Evolutionary conservation across 2,329 filamentous ascomycete genomes (phyloP).

Genomic region (Phialophora expanda): DNA sequence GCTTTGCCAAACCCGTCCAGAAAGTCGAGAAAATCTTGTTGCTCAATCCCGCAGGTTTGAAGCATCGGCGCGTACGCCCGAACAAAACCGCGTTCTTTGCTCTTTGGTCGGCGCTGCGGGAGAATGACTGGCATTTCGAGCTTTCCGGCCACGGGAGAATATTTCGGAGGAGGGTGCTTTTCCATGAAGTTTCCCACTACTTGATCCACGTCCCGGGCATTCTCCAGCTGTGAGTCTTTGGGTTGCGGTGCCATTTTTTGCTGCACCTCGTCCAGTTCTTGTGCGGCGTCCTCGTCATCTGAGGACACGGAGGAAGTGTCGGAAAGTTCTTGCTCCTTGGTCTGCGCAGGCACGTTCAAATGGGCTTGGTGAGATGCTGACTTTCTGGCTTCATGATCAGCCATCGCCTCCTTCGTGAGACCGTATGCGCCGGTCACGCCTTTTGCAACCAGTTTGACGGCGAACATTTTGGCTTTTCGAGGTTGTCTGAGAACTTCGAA

Average conservation of each 20-base stretch:
- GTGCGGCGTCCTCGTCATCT: constrained; percentile 15
- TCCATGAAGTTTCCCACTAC: constrained; percentile 18
- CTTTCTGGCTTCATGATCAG: constrained; percentile 16
- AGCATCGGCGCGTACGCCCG: constrained; percentile 59
- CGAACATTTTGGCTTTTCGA: constrained; percentile 8
- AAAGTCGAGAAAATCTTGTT: constrained; percentile 53
- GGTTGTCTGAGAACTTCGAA: background rate
- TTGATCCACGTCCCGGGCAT: constrained; percentile 17
- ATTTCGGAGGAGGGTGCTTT: constrained; percentile 17
- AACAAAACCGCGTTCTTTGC: constrained; percentile 57
- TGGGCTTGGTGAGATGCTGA: background rate
- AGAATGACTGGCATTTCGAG: constrained; percentile 52
- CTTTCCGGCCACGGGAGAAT: constrained; percentile 33
- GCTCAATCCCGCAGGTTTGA: constrained; percentile 11
- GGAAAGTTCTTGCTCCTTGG: background rate
- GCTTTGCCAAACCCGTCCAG: constrained; percentile 51
- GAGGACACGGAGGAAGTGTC: constrained; percentile 17
- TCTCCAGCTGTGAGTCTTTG: constrained; percentile 8
- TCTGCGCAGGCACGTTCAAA: constrained; percentile 2
- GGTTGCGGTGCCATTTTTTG: background rate
- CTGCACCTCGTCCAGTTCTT: constrained; percentile 20
- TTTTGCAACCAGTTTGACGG: constrained; percentile 17
- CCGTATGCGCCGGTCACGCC: constrained; percentile 22
- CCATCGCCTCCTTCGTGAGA: constrained; percentile 17
- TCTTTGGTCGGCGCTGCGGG: constrained; percentile 58